Conservation (phyloP, 148 eudicot genomes). For the Fallopia convolvulus region DNA sequence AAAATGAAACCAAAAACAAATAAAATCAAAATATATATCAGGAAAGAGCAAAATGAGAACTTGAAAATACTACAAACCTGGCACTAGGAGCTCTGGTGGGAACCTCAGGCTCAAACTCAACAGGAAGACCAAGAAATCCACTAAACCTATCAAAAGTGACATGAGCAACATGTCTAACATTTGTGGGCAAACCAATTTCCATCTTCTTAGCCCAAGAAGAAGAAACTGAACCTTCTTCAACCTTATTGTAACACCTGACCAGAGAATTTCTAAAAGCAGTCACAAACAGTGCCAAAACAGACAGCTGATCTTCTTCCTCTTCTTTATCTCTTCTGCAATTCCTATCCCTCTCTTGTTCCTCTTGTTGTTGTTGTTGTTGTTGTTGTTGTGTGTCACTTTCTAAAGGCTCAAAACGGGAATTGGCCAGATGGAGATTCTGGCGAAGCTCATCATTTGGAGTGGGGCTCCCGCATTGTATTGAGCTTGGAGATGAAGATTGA, state of each 20-base stretch:
- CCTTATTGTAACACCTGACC: slow-evolving; percentile 37
- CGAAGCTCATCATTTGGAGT: slow-evolving; percentile 4
- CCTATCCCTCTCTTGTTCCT: slow-evolving; percentile 23
- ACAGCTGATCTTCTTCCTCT: slow-evolving; percentile 30
- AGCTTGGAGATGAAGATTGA: slow-evolving; percentile 56
- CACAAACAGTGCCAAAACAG: slow-evolving; percentile 41
- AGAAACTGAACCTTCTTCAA: slow-evolving; percentile 15
- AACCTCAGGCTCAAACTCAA: slow-evolving; percentile 94
- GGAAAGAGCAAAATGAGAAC: background rate
- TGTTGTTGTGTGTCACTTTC: slow-evolving; percentile 15
- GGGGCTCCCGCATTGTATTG: slow-evolving; percentile 17
- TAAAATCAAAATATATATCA: background rate
- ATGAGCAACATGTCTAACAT: slow-evolving; percentile 95
- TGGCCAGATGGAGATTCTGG: slow-evolving; percentile 13
- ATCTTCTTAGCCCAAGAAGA: slow-evolving; percentile 23
- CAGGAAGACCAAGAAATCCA: slow-evolving; percentile 95
- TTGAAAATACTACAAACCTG: slow-evolving; percentile 35
- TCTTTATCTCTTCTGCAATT: background rate
- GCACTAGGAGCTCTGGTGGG: slow-evolving; percentile 91
- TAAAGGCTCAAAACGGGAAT: slow-evolving; percentile 15
- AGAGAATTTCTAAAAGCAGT: slow-evolving; percentile 54
- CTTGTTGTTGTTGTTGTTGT: slow-evolving; percentile 4
- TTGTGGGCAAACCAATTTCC: slow-evolving; percentile 86
- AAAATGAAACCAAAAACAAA: background rate
- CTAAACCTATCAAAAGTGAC: slow-evolving; percentile 92